Evolutionary conservation across 1,284 basidiomycete species (phyloP), one percentile per base, ranked within the genome.

Genomic region (Pyrrhoderma lamaoense): DNA sequence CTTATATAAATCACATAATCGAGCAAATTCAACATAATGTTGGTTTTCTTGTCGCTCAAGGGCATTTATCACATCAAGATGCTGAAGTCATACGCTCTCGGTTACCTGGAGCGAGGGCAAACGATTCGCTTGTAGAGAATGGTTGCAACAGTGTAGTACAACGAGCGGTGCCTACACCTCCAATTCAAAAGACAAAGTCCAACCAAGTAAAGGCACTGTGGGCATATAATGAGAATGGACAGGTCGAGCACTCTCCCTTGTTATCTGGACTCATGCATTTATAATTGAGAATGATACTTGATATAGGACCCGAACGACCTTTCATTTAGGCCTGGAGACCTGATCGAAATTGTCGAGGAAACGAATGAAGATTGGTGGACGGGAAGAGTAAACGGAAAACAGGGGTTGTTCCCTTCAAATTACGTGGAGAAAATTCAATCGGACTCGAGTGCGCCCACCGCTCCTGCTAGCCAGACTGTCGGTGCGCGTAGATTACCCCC

Each of bases 321-420:
- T 13, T 72, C 73, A 0, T 83, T 84, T 67, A 64, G 64, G 19
- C 61, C 67, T 1, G 81, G 79, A 2, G 79, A 83, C 60, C 67
- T 77, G 14, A 74, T 84, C 58, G 77, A 81, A 52, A 70, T 84
- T 37, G 62, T 76, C 27, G 72, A 74, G 34, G 76, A 82, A 61
- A 77, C 73, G n/a, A 83, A 82, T 54, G 55, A 64, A 0, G 80
- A 83, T 57, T 83, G 81, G 81, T 83, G 80, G 80, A 76, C 71
- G 39, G 80, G 80, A n/a, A 68, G 65, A 47, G 60, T 70, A 49
- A 71, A 74, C 34, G 82, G 82, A 14, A 71, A 65, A 53, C 73
- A 79, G 56, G 84, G 80, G 1, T 66, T 85, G 27, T 84, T 87
- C 64, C 84, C 79, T 22, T 70, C 79, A 31, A 79, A 77, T 58